These are phyloP conservation scores for Xanthoconium separans DNA, from an alignment of 1,284 basidiomycete species.

Conservation along the genomic window DNA sequence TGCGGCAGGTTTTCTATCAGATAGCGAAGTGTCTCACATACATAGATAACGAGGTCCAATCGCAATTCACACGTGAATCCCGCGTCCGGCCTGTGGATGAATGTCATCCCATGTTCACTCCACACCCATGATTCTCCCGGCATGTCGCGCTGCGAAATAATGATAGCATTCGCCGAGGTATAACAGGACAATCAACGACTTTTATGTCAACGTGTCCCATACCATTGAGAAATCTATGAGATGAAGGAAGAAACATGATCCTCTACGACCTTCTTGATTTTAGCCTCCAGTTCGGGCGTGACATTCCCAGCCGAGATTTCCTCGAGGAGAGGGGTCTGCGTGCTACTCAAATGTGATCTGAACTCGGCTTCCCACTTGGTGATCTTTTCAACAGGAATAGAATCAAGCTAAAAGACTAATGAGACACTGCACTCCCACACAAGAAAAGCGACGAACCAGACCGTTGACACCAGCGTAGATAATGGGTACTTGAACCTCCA, in stretches of 20 bases:
- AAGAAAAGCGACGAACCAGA: slow-evolving; percentile 57
- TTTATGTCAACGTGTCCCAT: slow-evolving; percentile 22
- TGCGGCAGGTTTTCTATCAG: neutral
- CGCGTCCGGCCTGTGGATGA: too few relatives aligned
- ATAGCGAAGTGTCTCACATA: too few relatives aligned
- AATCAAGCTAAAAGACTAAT: slow-evolving; percentile 61
- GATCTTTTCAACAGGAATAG: slow-evolving; percentile 93
- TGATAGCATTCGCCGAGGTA: slow-evolving; percentile 31
- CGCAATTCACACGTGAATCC: too few relatives aligned
- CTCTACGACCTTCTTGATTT: slow-evolving; percentile 92
- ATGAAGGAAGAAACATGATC: slow-evolving; percentile 84
- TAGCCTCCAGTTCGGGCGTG: slow-evolving; percentile 85
- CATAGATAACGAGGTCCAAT: too few relatives aligned
- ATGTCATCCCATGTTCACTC: too few relatives aligned
- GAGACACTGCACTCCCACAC: neutral
- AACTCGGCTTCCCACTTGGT: slow-evolving; percentile 92
- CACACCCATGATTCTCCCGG: neutral
- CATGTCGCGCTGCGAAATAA: slow-evolving; percentile 27
- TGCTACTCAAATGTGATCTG: slow-evolving; percentile 75
- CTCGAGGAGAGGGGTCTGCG: slow-evolving; percentile 70
- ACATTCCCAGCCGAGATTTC: slow-evolving; percentile 84
- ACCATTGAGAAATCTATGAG: slow-evolving; percentile 38
- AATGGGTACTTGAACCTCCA: slow-evolving; percentile 96
- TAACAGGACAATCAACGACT: slow-evolving; percentile 17
- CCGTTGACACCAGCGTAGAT: slow-evolving; percentile 99